phyloP scores from a whole-genome alignment of 805 yeast genomes.

The Sugiyamaella floridensis region DNA sequence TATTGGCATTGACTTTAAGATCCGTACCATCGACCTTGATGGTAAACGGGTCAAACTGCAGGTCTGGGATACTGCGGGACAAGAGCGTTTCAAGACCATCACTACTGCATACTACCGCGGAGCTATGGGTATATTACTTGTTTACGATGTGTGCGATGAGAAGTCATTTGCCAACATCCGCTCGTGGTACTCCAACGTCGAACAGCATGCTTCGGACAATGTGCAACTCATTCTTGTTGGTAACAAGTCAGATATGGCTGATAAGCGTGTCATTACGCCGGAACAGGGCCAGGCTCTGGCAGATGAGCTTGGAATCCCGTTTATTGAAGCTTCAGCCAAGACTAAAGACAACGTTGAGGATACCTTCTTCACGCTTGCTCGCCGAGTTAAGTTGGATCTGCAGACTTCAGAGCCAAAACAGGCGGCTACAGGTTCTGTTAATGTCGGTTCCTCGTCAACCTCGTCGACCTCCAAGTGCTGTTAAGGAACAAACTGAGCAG shows the following conservation, averaged over 20 bases:
- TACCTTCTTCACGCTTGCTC: constrained; percentile 83
- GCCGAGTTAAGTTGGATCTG: constrained; percentile 75
- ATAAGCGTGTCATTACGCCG: constrained; percentile 73
- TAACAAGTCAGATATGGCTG: constrained; percentile 88
- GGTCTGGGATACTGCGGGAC: constrained; percentile 99
- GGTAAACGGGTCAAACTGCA: constrained; percentile 91
- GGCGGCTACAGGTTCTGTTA: constrained; percentile 24
- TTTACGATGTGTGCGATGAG: constrained; percentile 96
- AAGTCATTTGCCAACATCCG: constrained; percentile 88
- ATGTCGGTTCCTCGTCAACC: constrained; percentile 17
- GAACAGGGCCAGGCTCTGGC: constrained; percentile 92
- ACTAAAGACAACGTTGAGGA: constrained; percentile 87
- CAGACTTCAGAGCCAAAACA: constrained; percentile 35
- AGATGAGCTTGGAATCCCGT: constrained; percentile 77
- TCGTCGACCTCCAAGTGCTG: constrained; percentile 29
- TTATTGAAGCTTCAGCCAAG: constrained; percentile 95
- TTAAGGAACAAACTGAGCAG: constrained; percentile 13
- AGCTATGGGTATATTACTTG: constrained; percentile 95
- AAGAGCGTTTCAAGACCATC: constrained; percentile 95
- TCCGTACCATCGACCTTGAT: constrained; percentile 88
- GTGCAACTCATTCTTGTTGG: constrained; percentile 93
- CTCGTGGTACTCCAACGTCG: constrained; percentile 92
- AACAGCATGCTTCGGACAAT: constrained; percentile 94
- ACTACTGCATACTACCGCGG: constrained; percentile 98
- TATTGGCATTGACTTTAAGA: constrained; percentile 96